Evolutionary conservation across 495 filamentous ascomycete genomes (phyloP).

Genomic region (Lepraria neglecta): DNA sequence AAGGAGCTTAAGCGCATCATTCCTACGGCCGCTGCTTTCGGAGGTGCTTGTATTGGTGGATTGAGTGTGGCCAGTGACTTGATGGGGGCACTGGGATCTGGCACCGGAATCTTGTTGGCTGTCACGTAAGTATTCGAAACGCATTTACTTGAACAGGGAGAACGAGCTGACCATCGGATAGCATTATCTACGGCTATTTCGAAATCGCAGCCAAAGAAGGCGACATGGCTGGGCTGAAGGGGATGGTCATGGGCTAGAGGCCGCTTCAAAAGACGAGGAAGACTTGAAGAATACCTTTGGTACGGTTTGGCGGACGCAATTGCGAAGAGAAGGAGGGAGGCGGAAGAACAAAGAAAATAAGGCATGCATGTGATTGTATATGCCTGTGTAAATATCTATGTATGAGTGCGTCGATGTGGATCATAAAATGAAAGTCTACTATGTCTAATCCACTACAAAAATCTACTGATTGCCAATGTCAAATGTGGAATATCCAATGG

Average conservation of each 20-base stretch:
- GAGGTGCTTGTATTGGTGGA: conserved; percentile 97
- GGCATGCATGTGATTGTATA: conserved; percentile 10
- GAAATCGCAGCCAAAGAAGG: conserved; percentile 99
- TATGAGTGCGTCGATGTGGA: conserved; percentile 9
- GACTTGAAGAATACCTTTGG: background rate
- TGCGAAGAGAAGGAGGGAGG: background rate
- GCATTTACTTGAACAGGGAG: background rate
- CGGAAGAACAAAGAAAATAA: background rate
- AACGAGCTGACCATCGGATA: conserved; percentile 36
- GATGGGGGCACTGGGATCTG: conserved; percentile 89
- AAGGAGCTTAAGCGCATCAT: conserved; percentile 99
- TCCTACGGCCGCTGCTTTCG: conserved; percentile 95
- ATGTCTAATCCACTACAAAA: background rate
- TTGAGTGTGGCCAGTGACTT: conserved; percentile 93
- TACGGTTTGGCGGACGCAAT: background rate
- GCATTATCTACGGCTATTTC: conserved; percentile 98
- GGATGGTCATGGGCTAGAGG: conserved; percentile 37
- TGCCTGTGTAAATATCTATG: conserved; percentile 13
- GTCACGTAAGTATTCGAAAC: conserved; percentile 73
- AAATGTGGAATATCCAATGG: no score
- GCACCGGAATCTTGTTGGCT: conserved; percentile 95
- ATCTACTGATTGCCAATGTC: no score
- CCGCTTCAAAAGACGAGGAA: background rate
- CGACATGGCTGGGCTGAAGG: conserved; percentile 86
- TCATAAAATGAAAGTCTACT: conserved; percentile 5